Base-by-base conservation (phyloP, 371 early-diverging fungal genomes). In the Apophysomyces variabilis region DNA sequence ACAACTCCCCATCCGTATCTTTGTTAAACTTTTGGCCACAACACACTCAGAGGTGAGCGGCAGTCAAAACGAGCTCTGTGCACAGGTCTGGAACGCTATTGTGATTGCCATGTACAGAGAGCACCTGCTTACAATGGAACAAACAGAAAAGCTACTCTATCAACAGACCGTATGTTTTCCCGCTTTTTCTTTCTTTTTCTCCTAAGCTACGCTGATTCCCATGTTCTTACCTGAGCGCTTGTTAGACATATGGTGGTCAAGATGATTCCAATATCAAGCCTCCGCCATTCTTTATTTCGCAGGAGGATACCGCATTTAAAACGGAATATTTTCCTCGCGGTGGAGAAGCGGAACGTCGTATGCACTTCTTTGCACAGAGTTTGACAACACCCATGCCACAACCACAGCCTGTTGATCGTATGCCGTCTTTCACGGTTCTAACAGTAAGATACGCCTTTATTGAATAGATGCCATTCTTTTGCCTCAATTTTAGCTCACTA, bases 361-460 rank as follows among this genome's bases (percentile, higher is more conserved):
- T 95, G 64, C 87, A 89, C 12, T 95, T 93, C 75, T 93, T 95
- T 81, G 94, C 94, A 0, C 93, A 93, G 70, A 91, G 92, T 60
- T 76, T 95, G 73, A 91, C 94, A 16, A 93, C 92, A 13, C 85
- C 90, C 0, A 90, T 95, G 66, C 95, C 94, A 0, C 90, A 92
- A 69, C 91, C 95, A 1, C 69, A 92, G n/a, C 90, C 94, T 0
- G 88, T 95, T 5, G 87, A 88, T 35, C 84, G 87, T 66, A 92
- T 94, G 93, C 96, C 96, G 0, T 87, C 92, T 1, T 93, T 95
- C 46, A 94, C 95, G 0, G 95, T 95, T 11, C 66, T 95, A 54
- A 92, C 90, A 18, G 63, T 63, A 63, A 43, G 63, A 26, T 26
- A 26, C 3, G 32, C 32, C 32, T 26, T 26, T 26, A 26, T 26